Evolutionary conservation across 768 basidiomycete species (phyloP), one percentile per base, ranked within the genome.

Genomic region (Podaxis rugospora): DNA sequence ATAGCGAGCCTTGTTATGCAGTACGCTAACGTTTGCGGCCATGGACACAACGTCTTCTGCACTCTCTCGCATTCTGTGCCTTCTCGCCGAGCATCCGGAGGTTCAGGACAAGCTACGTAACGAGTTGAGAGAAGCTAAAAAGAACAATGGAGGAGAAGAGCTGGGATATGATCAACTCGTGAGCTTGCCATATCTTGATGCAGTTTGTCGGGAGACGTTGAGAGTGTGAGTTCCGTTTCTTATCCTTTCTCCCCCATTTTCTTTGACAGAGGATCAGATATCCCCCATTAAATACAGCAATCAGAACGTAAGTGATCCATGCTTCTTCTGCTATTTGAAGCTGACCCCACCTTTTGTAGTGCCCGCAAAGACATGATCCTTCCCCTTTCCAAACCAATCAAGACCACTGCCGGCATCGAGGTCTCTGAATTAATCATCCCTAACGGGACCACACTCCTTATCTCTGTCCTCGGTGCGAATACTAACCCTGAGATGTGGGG

Each of bases 351-450:
- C 39, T 25, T 16, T 25, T 37, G 10, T 25, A 69, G 68, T 23
- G 60, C 65, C 0, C 46, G 55, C 16, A 54, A 65, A 50, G 69
- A 67, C 55, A 63, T 65, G 40, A 58, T 71, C 16, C 69, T 86
- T 9, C 80, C 85, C 0, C 73, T 84, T 21, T 73, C 77, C 4
- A 71, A 67, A 27, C 80, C 82, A 4, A 70, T 82, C 51, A 69
- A 59, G 49, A 76, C 75, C 9, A 63, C 69, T 13, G 68, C 73
- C 0, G 80, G 80, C 3, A 64, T 71, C 37, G 44, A 69, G 2
- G 63, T 78, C 11, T 62, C 61, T 13, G 75, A 79, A 55, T 49
- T 84, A 14, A 65, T 69, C 3, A 66, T 84, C 9, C 78, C 78
- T 0, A 72, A 76, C 32, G 79, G 77, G 5, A 77, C 77, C 0